Evolutionary conservation across 495 filamentous ascomycete genomes (phyloP).

Genomic region (Tirmania nivea): DNA sequence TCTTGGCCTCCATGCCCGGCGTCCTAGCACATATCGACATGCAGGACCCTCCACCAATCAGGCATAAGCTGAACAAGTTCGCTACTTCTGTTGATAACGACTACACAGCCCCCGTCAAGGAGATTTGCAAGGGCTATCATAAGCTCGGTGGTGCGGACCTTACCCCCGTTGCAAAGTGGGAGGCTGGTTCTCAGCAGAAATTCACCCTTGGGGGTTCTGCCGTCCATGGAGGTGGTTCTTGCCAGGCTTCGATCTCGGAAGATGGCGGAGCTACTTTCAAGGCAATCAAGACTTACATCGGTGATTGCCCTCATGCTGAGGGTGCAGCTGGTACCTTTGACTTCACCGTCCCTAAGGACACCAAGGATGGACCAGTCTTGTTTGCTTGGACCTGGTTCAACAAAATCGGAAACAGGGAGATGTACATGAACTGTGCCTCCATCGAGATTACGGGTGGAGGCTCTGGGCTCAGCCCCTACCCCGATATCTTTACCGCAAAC

Average conservation of each 20-base stretch:
- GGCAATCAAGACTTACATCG: constrained; percentile 36
- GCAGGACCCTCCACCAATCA: not conserved
- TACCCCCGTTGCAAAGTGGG: not conserved
- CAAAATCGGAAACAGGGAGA: constrained; percentile 32
- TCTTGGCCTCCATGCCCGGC: not conserved
- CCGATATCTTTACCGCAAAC: constrained; percentile 39
- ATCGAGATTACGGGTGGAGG: constrained; percentile 27
- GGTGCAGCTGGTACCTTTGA: constrained; percentile 15
- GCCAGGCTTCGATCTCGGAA: constrained; percentile 64
- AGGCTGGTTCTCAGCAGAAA: not conserved
- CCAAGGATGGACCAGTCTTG: constrained; percentile 37
- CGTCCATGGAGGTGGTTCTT: constrained; percentile 67
- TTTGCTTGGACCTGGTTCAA: constrained; percentile 44
- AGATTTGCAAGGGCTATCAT: not conserved
- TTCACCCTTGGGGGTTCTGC: constrained; percentile 22
- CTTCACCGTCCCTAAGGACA: constrained; percentile 35
- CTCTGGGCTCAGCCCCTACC: constrained; percentile 21
- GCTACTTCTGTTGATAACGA: not conserved
- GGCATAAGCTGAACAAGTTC: not conserved
- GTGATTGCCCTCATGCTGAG: constrained; percentile 59
- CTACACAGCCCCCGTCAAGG: not conserved
- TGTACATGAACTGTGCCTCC: constrained; percentile 41
- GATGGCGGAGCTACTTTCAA: constrained; percentile 33
- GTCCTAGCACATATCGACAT: not conserved
- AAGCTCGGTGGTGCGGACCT: not conserved